Percentiles rank a stretch among this genome's conserved stretches.
Evolutionary conservation across 257 asterid species (phyloP).

Genomic region (Dorcoceras hygrometricum): DNA sequence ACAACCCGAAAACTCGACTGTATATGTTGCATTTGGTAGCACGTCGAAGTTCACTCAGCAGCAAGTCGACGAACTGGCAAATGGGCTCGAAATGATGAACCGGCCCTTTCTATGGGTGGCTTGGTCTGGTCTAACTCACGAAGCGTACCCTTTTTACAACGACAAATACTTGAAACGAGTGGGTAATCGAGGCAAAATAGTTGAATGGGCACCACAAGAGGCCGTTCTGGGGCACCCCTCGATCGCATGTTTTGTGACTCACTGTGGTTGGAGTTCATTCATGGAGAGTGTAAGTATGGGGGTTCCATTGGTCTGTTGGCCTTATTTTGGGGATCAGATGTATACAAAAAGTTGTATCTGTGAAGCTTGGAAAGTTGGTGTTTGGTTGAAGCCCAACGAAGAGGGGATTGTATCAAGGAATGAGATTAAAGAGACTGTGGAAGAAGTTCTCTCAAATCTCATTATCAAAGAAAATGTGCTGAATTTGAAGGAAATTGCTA

Average conservation of each 20-base stretch:
- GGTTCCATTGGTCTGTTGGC: slow-evolving; percentile 63
- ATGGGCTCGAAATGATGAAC: slow-evolving; percentile 44
- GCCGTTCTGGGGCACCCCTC: slow-evolving; percentile 47
- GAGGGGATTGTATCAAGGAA: slow-evolving; percentile 40
- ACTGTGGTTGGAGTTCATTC: slow-evolving; percentile 64
- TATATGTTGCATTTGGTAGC: slow-evolving; percentile 66
- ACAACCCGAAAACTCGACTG: slow-evolving; percentile 42
- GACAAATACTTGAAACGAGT: slow-evolving; percentile 30
- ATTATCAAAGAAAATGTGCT: slow-evolving; percentile 35
- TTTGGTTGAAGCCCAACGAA: slow-evolving; percentile 29
- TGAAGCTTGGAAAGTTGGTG: slow-evolving; percentile 50
- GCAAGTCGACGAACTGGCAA: slow-evolving; percentile 47
- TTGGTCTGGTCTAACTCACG: slow-evolving; percentile 37
- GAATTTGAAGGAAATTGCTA: slow-evolving; percentile 36
- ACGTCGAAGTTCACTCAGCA: slow-evolving; percentile 38
- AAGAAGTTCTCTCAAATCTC: slow-evolving; percentile 31
- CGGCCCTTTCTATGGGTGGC: slow-evolving; percentile 61
- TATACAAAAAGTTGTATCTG: slow-evolving; percentile 39
- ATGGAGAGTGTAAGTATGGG: slow-evolving; percentile 61
- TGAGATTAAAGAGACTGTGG: slow-evolving; percentile 41
- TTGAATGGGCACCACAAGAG: slow-evolving; percentile 77
- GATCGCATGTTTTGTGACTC: slow-evolving; percentile 50
- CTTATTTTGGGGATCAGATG: slow-evolving; percentile 64
- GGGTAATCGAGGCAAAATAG: slow-evolving; percentile 39
- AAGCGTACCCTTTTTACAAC: slow-evolving; percentile 6